A percentile compares a stretch with the other conserved stretches of the same genome.
These are phyloP conservation scores for Aplosporella prunicola DNA, from an alignment of 2,329 filamentous ascomycete species.

Conservation along the genomic window DNA sequence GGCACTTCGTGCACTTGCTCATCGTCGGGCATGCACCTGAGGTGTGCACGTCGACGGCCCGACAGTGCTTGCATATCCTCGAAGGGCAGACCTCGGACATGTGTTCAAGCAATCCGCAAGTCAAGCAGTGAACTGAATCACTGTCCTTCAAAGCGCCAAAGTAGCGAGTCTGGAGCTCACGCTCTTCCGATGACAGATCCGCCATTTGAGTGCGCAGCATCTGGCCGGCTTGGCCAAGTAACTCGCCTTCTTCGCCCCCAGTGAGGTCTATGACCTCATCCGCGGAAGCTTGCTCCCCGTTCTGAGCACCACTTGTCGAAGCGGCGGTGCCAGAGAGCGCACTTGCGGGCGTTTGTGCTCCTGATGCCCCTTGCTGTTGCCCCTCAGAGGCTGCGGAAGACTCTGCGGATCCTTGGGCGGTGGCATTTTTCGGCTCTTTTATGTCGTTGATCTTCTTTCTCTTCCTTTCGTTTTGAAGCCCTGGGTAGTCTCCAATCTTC, in stretches of 20 bases:
- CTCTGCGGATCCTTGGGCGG: too few relatives aligned
- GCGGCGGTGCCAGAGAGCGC: too few relatives aligned
- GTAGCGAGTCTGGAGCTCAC: slow-evolving; percentile 27
- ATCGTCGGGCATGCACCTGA: slow-evolving; percentile 43
- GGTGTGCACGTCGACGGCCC: slow-evolving; percentile 36
- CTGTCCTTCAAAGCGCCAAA: slow-evolving; percentile 29
- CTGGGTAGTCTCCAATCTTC: too few relatives aligned
- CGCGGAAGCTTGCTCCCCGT: too few relatives aligned
- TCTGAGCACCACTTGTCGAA: too few relatives aligned
- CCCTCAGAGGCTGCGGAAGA: too few relatives aligned
- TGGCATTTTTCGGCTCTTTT: too few relatives aligned
- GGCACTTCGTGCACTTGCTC: slow-evolving; percentile 50
- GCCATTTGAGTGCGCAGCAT: neutral
- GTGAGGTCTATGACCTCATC: neutral
- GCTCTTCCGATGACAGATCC: slow-evolving; percentile 10
- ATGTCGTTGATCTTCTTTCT: too few relatives aligned
- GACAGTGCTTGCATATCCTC: slow-evolving; percentile 36
- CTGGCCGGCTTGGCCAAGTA: neutral
- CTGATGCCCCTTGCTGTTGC: too few relatives aligned
- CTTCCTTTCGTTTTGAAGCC: too few relatives aligned
- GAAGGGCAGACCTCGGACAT: slow-evolving; percentile 33
- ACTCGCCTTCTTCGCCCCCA: slow-evolving; percentile 7
- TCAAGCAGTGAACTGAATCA: slow-evolving; percentile 32
- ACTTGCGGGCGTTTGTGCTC: too few relatives aligned
- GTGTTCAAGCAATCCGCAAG: slow-evolving; percentile 36